Evolutionary conservation across 163 green algal species (phyloP), one percentile per base, ranked within the genome.

Genomic region (Volvox carteri): DNA sequence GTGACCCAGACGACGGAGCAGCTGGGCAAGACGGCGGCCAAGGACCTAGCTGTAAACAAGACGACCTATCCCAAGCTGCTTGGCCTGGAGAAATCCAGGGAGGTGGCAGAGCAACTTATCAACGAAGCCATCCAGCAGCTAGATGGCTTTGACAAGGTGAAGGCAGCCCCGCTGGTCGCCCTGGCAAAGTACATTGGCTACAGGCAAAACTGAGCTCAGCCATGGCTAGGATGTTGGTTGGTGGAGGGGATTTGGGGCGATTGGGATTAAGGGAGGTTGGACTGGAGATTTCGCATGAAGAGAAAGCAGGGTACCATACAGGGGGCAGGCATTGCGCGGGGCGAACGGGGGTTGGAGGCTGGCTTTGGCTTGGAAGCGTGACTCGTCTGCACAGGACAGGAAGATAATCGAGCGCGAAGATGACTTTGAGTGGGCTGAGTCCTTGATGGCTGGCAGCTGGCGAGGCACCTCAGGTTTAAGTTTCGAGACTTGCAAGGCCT

Each of bases 11-110:
- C 95, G 0, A 98, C 95, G 25, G 97, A 99, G 94, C 86, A 98
- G 93, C 94, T 99, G 70, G 98, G 98, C 52, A 99, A 99, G 94
- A 99, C 98, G 0, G 97, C 98, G 0, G 98, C 96, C 58, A 99
- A 99, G 94, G 98, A 99, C 92, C 88, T 99, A 48, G 94, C 93
- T 5, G 92, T 92, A 25, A 96, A 98, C 92, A 99, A 99, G 93
- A 97, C 97, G 39, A 99, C 98, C 11, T 99, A 99, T 95, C 98
- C 98, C 76, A 97, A 97, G 75, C 94, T 99, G 65, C 92, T 99
- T 60, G 97, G 97, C 68, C 86, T 98, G 46, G 96, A 98, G 68
- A 91, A 94, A 68, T 96, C 94, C 52, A 94, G 93, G 78, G 89
- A 98, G 89, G 60, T 91, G 48, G 98, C 98, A 3, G 89, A 97